Percentiles rank a stretch among this genome's conserved stretches.
Conservation (phyloP, 768 basidiomycete genomes). For the Suillus paluster region DNA sequence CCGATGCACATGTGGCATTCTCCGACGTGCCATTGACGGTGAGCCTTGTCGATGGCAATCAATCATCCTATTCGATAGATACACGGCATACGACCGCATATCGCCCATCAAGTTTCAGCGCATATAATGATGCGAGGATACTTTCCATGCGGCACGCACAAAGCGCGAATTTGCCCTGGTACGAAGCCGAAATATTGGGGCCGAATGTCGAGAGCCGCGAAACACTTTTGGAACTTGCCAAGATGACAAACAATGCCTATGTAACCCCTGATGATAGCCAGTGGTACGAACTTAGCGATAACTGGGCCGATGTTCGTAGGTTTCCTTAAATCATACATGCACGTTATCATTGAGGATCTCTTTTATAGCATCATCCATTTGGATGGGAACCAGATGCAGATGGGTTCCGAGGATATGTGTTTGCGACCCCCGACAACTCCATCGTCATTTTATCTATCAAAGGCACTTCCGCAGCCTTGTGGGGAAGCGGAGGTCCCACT, state of each 20-base stretch:
- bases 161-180: slow-evolving; percentile 62
- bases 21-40: slow-evolving; percentile 44
- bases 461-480: slow-evolving; percentile 82
- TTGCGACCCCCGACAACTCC: slow-evolving; percentile 80
- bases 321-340: neutral
- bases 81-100: slow-evolving; percentile 44
- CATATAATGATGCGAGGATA: slow-evolving; percentile 46
- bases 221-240: slow-evolving; percentile 81
- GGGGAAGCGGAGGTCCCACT: slow-evolving; percentile 84
- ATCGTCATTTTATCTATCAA: slow-evolving; percentile 91
- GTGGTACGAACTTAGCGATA: slow-evolving; percentile 78
- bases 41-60: slow-evolving; percentile 15
- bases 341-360: neutral
- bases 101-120: slow-evolving; percentile 52
- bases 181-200: slow-evolving; percentile 68
- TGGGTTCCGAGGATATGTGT: slow-evolving; percentile 91
- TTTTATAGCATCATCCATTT: slow-evolving; percentile 58
- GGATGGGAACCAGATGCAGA: slow-evolving; percentile 92
- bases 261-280: slow-evolving; percentile 56
- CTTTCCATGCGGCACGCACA: slow-evolving; percentile 52
- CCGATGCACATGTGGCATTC: slow-evolving; percentile 55
- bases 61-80: slow-evolving; percentile 40
- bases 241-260: slow-evolving; percentile 97
- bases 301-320: slow-evolving; percentile 62
- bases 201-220: slow-evolving; percentile 81